phyloP scores from a whole-genome alignment of 2,329 filamentous ascomycete genomes.

The Podosphaera fusca region DNA sequence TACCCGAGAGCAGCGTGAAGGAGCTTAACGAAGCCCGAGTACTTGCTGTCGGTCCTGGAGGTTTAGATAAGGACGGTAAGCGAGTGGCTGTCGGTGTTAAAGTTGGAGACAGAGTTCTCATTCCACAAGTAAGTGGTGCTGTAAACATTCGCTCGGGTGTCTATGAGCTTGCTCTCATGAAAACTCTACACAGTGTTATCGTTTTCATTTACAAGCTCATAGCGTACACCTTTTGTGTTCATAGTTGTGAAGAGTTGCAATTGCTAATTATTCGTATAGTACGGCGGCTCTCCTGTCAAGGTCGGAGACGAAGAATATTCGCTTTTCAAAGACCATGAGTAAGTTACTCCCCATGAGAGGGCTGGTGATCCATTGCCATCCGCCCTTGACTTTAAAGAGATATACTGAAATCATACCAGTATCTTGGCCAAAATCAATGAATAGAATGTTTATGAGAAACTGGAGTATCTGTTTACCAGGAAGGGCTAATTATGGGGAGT shows the following conservation, averaged over 20 bases:
- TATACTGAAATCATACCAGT: constrained; percentile 25
- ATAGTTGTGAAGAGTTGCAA: neutral
- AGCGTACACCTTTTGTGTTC: too few species aligned
- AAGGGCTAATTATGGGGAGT: neutral
- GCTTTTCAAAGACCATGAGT: constrained; percentile 96
- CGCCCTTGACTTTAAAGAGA: neutral
- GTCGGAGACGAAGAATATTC: constrained; percentile 92
- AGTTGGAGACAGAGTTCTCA: constrained; percentile 78
- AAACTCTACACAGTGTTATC: too few species aligned
- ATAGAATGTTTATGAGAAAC: constrained; percentile 23
- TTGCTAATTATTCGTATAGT: constrained; percentile 27
- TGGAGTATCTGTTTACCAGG: neutral
- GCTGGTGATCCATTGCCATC: neutral
- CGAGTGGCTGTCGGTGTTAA: constrained; percentile 62
- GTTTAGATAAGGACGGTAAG: constrained; percentile 71
- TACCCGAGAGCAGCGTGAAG: constrained; percentile 90
- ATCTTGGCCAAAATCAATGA: constrained; percentile 98
- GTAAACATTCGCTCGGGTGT: neutral
- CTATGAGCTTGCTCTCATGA: too few species aligned
- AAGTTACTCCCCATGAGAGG: constrained; percentile 23
- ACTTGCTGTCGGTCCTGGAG: constrained; percentile 79
- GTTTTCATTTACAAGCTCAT: too few species aligned
- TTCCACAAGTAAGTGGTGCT: constrained; percentile 52
- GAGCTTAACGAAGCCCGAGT: constrained; percentile 97
- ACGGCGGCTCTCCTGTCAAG: constrained; percentile 84